Evolutionary conservation across 441 rosid species (phyloP), one percentile per base, ranked within the genome.

Genomic region (Populus hybrid): DNA sequence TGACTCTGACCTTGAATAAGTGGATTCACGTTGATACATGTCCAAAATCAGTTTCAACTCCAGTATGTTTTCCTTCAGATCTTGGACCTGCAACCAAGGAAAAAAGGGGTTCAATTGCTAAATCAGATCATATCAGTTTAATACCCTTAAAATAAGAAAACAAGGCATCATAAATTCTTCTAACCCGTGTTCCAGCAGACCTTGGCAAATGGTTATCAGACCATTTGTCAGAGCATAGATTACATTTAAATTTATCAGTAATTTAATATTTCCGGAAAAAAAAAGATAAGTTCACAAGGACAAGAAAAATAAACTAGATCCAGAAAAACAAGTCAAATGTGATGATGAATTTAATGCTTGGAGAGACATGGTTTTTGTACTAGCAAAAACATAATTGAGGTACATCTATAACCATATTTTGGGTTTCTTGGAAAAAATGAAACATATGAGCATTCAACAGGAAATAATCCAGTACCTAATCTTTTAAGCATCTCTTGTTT

Each of bases 41-140:
- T 92, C 97, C 81, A 89, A 76, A 86, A 97, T 87, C 83, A 93
- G 83, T 84, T 89, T 89, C 87, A 93, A 87, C 90, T 94, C 99
- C 82, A 75, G 67, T 66, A 87, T 89, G 83, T 91, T 86, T 78
- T 87, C 89, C 72, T 85, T 87, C 79, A 92, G 82, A 87, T 90
- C 94, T 82, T 82, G 87, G 67, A 89, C 94, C 99, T 97, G 87
- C 78, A 88, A 73, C 68, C 80, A 75, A 76, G 71, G 34, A 61
- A 23, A 32, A 34, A 57, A 19, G 4, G 34, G 40, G 10, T 63
- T 46, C 23, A 75, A 70, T 65, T 72, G 57, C 67, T 53, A 11
- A 72, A 76, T 24, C 67, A 72, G 28, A 32, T 57, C 24, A 68
- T 21, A 0, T 23, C 4, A 76, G 18, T 53, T 42, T 64, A 69